phyloP scores from a whole-genome alignment of 2,329 filamentous ascomycete genomes.

The Fusarium sp. region DNA sequence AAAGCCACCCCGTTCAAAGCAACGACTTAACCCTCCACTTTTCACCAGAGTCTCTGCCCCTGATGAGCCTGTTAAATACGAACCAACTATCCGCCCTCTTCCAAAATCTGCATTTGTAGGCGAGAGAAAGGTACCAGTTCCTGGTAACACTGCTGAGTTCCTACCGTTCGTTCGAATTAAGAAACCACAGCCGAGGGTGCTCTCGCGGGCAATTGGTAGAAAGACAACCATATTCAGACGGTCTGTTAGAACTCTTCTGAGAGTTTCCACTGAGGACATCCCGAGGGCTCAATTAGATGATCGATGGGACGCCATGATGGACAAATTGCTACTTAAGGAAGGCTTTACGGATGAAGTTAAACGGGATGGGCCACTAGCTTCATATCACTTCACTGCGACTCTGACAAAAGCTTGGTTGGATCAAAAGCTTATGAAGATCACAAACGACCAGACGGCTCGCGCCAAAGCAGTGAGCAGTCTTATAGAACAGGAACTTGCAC shows the following conservation, averaged over 20 bases:
- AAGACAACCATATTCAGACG: conserved; percentile 57
- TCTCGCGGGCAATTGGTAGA: conserved; percentile 67
- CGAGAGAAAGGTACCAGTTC: conserved; percentile 60
- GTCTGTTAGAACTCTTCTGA: conserved; percentile 50
- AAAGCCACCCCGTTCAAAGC: conserved; percentile 16
- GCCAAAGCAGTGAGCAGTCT: conserved; percentile 53
- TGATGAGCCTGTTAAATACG: conserved; percentile 57
- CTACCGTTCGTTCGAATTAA: conserved; percentile 72
- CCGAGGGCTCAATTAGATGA: conserved; percentile 54
- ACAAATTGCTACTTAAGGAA: conserved; percentile 36
- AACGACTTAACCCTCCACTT: conserved; percentile 38
- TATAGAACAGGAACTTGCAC: conserved; percentile 50
- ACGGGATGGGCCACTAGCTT: conserved; percentile 18
- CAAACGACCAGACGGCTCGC: conserved; percentile 53
- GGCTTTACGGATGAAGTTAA: background rate
- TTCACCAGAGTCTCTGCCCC: conserved; percentile 48
- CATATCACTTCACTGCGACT: conserved; percentile 46
- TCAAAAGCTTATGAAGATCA: conserved; percentile 44
- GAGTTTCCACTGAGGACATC: conserved; percentile 51
- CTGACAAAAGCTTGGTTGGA: conserved; percentile 47
- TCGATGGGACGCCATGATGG: conserved; percentile 57
- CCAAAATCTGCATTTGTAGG: conserved; percentile 56
- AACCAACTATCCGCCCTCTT: conserved; percentile 56
- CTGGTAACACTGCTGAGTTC: conserved; percentile 62
- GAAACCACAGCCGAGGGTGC: conserved; percentile 69